Conservation (phyloP, 2,329 filamentous ascomycete genomes). For the Aspergillus neotritici region DNA sequence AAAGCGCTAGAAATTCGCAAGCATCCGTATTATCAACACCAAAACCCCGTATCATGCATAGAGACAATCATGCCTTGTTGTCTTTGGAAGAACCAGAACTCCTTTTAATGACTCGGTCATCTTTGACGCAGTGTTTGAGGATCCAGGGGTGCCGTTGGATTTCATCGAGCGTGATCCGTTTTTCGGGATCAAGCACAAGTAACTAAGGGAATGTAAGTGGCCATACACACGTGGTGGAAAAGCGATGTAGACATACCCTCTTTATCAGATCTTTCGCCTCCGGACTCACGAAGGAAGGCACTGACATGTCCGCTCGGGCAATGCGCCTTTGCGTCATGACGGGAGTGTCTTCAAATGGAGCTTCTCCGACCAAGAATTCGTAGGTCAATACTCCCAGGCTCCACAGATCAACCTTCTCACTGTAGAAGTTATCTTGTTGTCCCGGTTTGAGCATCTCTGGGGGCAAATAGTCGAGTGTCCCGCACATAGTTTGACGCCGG, state of each 20-base stretch:
- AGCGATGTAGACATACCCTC: constrained; percentile 50
- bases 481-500: constrained; percentile 89
- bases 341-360: constrained; percentile 92
- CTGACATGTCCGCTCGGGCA: constrained; percentile 80
- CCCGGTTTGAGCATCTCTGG: constrained; percentile 93
- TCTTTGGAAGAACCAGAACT: constrained; percentile 36
- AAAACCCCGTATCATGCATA: constrained; percentile 17
- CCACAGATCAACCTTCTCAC: constrained; percentile 95
- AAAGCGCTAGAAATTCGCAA: too few species aligned
- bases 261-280: constrained; percentile 93
- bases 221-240: not conserved
- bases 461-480: constrained; percentile 92
- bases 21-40: constrained; percentile 6
- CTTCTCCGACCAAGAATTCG: constrained; percentile 92
- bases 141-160: constrained; percentile 94
- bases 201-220: constrained; percentile 50
- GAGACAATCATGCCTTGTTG: constrained; percentile 23
- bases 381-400: constrained; percentile 91
- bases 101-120: constrained; percentile 42
- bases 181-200: constrained; percentile 87
- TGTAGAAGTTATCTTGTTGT: constrained; percentile 78
- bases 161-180: constrained; percentile 82
- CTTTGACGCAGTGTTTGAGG: constrained; percentile 77
- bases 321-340: constrained; percentile 93
- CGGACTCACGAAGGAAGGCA: constrained; percentile 81